A percentile compares a stretch with the other conserved stretches of the same genome.
Evolutionary conservation across 768 basidiomycete genomes (phyloP).

Genomic region (Sarcomyxa edulis): DNA sequence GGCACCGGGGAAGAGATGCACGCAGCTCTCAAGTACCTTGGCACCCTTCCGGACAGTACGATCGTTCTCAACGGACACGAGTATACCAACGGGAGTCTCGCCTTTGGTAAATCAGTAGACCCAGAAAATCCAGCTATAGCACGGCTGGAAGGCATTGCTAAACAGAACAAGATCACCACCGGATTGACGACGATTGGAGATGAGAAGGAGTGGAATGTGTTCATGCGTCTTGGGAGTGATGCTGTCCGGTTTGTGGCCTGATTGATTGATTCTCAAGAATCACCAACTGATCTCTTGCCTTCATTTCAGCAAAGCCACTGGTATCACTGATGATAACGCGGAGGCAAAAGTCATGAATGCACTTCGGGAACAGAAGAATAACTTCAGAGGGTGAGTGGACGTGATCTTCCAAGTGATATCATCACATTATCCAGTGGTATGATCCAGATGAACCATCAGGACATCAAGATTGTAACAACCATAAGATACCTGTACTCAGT

Average conservation of each 20-base stretch:
- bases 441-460: no score
- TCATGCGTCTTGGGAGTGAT: conserved; percentile 72
- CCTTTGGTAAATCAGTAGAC: conserved; percentile 66
- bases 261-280: not conserved
- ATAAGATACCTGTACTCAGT: no score
- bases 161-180: conserved; percentile 59
- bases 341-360: conserved; percentile 64
- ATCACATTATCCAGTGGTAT: no score
- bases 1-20: conserved; percentile 80
- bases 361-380: conserved; percentile 82
- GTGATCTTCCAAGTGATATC: no score
- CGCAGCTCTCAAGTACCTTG: conserved; percentile 63
- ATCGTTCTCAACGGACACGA: conserved; percentile 89
- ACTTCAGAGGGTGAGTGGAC: conserved; percentile 61
- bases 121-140: conserved; percentile 53
- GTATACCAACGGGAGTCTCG: conserved; percentile 72
- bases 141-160: conserved; percentile 52
- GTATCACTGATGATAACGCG: conserved; percentile 33
- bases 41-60: conserved; percentile 72
- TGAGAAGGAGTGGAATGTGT: conserved; percentile 94
- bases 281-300: conserved; percentile 1
- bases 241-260: conserved; percentile 52
- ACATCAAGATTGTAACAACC: no score
- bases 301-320: conserved; percentile 42
- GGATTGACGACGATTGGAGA: conserved; percentile 88